phyloP scores from a whole-genome alignment of 345 rosid genomes.

The Eucalyptus sp. region DNA sequence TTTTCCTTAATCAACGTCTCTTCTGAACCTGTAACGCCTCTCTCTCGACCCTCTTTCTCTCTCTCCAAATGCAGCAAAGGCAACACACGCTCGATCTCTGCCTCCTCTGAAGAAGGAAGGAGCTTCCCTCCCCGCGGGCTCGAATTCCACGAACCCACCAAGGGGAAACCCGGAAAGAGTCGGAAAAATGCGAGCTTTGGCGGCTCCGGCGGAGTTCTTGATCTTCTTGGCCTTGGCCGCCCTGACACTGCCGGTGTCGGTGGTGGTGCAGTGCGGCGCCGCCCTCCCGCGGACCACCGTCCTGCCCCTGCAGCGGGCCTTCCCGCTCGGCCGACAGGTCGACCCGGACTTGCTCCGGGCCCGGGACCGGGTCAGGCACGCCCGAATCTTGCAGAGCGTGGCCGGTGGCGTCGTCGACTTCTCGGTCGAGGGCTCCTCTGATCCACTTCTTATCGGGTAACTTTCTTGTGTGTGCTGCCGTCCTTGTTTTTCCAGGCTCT shows the following conservation, averaged over 20 bases:
- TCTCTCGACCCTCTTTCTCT: neutral
- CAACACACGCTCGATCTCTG: neutral
- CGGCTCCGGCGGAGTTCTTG: neutral
- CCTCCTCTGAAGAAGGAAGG: neutral
- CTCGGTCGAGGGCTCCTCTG: conserved; percentile 73
- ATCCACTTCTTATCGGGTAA: conserved; percentile 83
- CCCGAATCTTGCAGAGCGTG: conserved; percentile 51
- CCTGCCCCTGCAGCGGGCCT: conserved; percentile 55
- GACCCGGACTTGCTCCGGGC: conserved; percentile 45
- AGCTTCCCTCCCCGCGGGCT: neutral
- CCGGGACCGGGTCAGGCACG: conserved; percentile 62
- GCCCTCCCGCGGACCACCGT: conserved; percentile 2
- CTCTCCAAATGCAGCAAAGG: neutral
- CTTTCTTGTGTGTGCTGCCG: neutral
- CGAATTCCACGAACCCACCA: neutral
- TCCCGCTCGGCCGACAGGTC: conserved; percentile 33
- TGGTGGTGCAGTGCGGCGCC: conserved; percentile 3
- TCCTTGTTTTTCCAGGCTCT: too few relatives aligned
- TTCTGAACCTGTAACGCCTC: neutral
- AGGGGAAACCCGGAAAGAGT: neutral
- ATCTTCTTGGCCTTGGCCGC: conserved; percentile 5
- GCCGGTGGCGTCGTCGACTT: conserved; percentile 53
- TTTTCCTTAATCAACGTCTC: neutral
- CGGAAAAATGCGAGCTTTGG: neutral
- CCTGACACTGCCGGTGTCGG: conserved; percentile 9